Evolutionary conservation across 2,329 filamentous ascomycete genomes (phyloP).

Genomic region (Paracoccidioides brasiliensis): DNA sequence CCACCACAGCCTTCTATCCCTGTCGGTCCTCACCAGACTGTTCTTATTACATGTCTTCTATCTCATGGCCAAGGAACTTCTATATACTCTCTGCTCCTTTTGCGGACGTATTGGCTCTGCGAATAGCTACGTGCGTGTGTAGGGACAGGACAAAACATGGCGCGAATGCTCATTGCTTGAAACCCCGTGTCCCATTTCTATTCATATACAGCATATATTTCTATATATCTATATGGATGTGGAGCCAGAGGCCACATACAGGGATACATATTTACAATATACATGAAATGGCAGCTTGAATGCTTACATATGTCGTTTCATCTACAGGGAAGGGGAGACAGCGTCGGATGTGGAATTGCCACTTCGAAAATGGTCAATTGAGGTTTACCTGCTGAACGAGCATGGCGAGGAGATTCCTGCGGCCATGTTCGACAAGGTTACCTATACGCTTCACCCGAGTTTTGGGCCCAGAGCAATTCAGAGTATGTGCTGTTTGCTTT

Average conservation of each 20-base stretch:
- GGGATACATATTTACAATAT: neutral
- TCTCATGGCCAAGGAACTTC: neutral
- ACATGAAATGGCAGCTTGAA: neutral
- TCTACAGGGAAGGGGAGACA: conserved; percentile 48
- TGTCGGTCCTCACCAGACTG: too few relatives aligned
- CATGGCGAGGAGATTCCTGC: conserved; percentile 73
- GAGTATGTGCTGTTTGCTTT: conserved; percentile 44
- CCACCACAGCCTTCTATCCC: neutral
- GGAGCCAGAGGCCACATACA: neutral
- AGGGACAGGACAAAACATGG: neutral
- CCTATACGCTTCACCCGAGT: conserved; percentile 85
- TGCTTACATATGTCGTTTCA: neutral
- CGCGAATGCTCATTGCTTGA: too few relatives aligned
- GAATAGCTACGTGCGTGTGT: neutral
- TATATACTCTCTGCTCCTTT: neutral
- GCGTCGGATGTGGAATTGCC: conserved; percentile 75
- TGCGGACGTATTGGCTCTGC: neutral
- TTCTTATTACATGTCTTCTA: neutral
- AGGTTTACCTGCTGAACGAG: conserved; percentile 72
- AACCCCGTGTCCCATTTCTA: neutral
- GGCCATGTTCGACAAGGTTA: conserved; percentile 78
- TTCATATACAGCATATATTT: neutral
- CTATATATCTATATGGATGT: neutral
- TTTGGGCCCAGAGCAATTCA: conserved; percentile 73
- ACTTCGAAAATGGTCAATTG: conserved; percentile 84